These are phyloP conservation scores for Vitis hybrid DNA, from an alignment of 177 flowering plant genomes.

Conservation along the genomic window DNA sequence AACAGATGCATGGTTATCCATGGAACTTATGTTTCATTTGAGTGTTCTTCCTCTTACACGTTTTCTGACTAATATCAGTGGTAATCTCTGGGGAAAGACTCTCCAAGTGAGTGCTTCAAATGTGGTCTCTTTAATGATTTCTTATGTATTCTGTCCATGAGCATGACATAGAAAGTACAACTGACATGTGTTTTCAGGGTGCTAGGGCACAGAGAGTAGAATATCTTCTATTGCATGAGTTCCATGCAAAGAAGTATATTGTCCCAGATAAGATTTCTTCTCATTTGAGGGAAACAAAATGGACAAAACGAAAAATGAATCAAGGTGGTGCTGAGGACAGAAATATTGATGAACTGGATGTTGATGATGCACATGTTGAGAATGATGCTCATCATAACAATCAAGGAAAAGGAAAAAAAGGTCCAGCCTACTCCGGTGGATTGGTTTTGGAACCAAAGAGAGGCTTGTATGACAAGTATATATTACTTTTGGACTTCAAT, in stretches of 20 bases:
- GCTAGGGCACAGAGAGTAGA: slow-evolving; percentile 99
- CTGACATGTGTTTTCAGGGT: slow-evolving; percentile 56
- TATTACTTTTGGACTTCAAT: slow-evolving; percentile 94
- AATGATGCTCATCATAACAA: slow-evolving; percentile 37
- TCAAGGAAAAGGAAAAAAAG: slow-evolving; percentile 69
- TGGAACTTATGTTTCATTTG: slow-evolving; percentile 98
- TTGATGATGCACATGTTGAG: slow-evolving; percentile 36
- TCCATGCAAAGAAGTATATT: slow-evolving; percentile 89
- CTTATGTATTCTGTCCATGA: neutral
- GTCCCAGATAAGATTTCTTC: slow-evolving; percentile 82
- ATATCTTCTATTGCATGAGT: slow-evolving; percentile 89
- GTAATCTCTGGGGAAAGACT: slow-evolving; percentile 98
- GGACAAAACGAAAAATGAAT: slow-evolving; percentile 52
- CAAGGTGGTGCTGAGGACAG: slow-evolving; percentile 35
- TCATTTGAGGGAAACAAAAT: slow-evolving; percentile 50
- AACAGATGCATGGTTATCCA: slow-evolving; percentile 97
- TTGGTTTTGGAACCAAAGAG: slow-evolving; percentile 96
- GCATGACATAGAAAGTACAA: neutral
- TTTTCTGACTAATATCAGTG: slow-evolving; percentile 93
- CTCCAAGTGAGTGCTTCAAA: slow-evolving; percentile 68
- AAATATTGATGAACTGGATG: slow-evolving; percentile 43
- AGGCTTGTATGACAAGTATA: slow-evolving; percentile 95
- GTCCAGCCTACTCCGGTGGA: slow-evolving; percentile 92
- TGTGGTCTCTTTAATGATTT: neutral
- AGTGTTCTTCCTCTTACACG: slow-evolving; percentile 97